phyloP scores from a whole-genome alignment of 108 stramenopile species.

The Stephanodiscus triporus region DNA sequence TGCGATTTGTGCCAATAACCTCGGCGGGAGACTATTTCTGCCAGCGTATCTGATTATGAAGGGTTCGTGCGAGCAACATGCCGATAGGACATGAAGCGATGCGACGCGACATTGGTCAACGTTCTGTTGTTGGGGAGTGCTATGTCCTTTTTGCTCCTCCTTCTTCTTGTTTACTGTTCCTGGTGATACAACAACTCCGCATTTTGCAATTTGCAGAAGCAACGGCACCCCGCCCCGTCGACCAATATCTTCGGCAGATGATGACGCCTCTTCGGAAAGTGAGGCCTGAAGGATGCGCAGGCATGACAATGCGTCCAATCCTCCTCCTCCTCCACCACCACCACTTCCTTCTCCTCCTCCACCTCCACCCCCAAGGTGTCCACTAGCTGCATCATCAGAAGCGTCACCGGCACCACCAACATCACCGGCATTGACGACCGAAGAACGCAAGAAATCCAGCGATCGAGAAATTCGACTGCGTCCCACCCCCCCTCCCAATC shows the following conservation, averaged over 20 bases:
- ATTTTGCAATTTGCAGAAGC: constrained; percentile 47
- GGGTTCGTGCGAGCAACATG: constrained; percentile 46
- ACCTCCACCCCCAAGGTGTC: constrained; percentile 17
- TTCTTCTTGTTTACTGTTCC: background rate
- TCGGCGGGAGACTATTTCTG: constrained; percentile 23
- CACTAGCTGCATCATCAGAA: background rate
- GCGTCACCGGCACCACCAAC: background rate
- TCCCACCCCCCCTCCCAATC: constrained; percentile 34
- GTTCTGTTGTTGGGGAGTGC: background rate
- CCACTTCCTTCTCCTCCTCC: constrained; percentile 22
- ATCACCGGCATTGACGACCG: background rate
- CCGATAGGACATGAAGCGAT: constrained; percentile 44
- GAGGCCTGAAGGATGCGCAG: constrained; percentile 58
- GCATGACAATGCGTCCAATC: constrained; percentile 30
- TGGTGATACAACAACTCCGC: constrained; percentile 22
- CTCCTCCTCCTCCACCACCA: constrained; percentile 21
- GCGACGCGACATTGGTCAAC: constrained; percentile 33
- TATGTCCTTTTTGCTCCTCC: background rate
- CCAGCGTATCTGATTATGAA: constrained; percentile 39
- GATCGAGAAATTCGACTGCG: constrained; percentile 43
- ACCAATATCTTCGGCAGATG: constrained; percentile 75
- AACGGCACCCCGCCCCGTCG: constrained; percentile 60
- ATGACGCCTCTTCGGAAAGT: constrained; percentile 57
- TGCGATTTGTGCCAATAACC: constrained; percentile 33
- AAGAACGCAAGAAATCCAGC: constrained; percentile 35